Conservation (phyloP, 371 early-diverging fungal genomes). For the Mortierella sp. region DNA sequence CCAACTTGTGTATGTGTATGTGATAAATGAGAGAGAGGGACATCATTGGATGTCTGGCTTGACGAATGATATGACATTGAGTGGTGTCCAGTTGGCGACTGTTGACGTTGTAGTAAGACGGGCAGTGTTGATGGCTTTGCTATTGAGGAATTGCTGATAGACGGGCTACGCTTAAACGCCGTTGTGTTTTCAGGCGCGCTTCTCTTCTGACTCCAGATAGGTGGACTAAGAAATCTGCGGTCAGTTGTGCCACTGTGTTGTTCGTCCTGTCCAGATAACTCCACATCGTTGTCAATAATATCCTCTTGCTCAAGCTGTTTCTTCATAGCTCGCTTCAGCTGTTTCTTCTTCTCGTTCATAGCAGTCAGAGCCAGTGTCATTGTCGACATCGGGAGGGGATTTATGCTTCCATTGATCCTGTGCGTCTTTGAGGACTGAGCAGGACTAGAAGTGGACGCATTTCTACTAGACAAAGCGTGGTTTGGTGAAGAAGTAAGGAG, state of each 20-base stretch:
- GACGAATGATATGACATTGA: background rate
- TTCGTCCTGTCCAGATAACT: slow-evolving; percentile 3
- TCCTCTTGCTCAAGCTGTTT: slow-evolving; percentile 26
- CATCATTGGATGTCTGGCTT: background rate
- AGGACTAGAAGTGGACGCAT: background rate
- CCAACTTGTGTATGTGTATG: background rate
- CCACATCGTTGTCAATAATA: background rate
- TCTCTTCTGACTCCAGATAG: slow-evolving; percentile 27
- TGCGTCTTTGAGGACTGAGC: slow-evolving; percentile 1
- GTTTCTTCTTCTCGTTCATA: slow-evolving; percentile 53
- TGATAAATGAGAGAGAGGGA: slow-evolving; percentile 3
- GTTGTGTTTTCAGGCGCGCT: slow-evolving; percentile 6
- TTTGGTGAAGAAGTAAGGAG: background rate
- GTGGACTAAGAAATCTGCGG: slow-evolving; percentile 16
- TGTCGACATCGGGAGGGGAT: slow-evolving; percentile 52
- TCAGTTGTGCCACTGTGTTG: background rate
- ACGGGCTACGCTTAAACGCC: slow-evolving; percentile 12
- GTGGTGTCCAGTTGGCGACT: background rate
- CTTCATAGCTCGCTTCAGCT: slow-evolving; percentile 32
- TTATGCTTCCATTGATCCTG: slow-evolving; percentile 7
- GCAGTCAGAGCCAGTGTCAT: slow-evolving; percentile 53
- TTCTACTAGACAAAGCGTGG: slow-evolving; percentile 4
- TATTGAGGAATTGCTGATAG: background rate
- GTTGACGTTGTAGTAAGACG: slow-evolving; percentile 10
- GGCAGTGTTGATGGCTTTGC: background rate